Evolutionary conservation across 495 filamentous ascomycete species (phyloP).

Genomic region (Talaromyces thailandensis): DNA sequence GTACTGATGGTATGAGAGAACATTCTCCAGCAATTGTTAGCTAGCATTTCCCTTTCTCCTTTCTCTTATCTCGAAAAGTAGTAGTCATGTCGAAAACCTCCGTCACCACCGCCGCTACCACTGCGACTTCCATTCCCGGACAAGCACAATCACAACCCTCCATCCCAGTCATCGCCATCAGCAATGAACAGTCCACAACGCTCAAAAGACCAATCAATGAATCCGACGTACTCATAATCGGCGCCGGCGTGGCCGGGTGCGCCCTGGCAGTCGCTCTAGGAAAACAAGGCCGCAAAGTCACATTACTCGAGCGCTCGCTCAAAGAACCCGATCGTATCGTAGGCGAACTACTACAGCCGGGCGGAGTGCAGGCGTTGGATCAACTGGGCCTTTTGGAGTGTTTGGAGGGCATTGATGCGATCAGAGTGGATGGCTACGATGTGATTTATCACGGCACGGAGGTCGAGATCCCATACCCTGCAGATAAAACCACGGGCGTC

Average conservation of each 20-base stretch:
- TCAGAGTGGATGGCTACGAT: constrained; percentile 76
- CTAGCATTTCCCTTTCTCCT: not conserved
- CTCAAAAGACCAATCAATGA: constrained; percentile 38
- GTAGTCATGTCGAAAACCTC: constrained; percentile 4
- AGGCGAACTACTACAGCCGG: constrained; percentile 89
- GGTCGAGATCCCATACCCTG: constrained; percentile 69
- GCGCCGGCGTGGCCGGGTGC: constrained; percentile 83
- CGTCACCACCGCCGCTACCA: constrained; percentile 3
- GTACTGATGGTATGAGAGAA: not conserved
- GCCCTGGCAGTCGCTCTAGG: constrained; percentile 78
- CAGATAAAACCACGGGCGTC: constrained; percentile 19
- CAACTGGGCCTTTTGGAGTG: constrained; percentile 73
- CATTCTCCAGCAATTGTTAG: constrained; percentile 2
- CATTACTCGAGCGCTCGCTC: constrained; percentile 81
- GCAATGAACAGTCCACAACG: constrained; percentile 7
- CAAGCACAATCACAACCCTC: not conserved
- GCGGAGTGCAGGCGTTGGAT: constrained; percentile 73
- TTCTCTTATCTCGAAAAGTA: not conserved
- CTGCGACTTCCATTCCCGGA: constrained; percentile 1
- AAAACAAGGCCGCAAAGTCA: constrained; percentile 81
- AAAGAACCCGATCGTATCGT: constrained; percentile 96
- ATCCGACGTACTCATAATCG: constrained; percentile 79
- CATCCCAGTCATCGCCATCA: not conserved
- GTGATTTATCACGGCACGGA: constrained; percentile 72
- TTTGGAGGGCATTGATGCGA: constrained; percentile 81